Evolutionary conservation across 768 basidiomycete species (phyloP).

Genomic region (Lentinula guzmanii): DNA sequence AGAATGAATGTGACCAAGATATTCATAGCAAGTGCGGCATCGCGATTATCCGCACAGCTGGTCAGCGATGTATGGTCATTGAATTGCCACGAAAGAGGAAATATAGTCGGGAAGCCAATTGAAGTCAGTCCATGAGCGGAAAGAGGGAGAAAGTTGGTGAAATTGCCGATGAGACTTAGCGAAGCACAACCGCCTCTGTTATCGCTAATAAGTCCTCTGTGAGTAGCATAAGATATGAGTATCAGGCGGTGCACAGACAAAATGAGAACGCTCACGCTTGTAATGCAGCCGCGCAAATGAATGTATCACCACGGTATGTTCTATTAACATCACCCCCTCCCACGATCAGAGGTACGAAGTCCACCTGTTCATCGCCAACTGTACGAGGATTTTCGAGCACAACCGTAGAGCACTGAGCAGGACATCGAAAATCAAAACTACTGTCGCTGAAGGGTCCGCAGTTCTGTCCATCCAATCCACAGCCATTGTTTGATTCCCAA

Average conservation of each 20-base stretch:
- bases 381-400: constrained; percentile 70
- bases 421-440: constrained; percentile 75
- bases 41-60: constrained; percentile 70
- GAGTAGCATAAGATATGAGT: not conserved
- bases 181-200: constrained; percentile 73
- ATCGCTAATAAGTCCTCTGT: constrained; percentile 60
- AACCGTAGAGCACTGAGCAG: constrained; percentile 59
- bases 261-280: constrained; percentile 54
- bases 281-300: constrained; percentile 78
- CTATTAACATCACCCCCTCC: constrained; percentile 72
- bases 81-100: constrained; percentile 68
- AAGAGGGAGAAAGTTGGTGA: constrained; percentile 59
- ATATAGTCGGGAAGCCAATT: constrained; percentile 66
- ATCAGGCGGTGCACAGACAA: constrained; percentile 1
- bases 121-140: constrained; percentile 60
- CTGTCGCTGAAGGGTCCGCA: constrained; percentile 62
- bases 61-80: constrained; percentile 36
- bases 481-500: constrained; percentile 64
- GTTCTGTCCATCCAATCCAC: constrained; percentile 61
- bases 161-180: constrained; percentile 64
- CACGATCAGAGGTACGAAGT: constrained; percentile 70
- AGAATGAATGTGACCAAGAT: constrained; percentile 59
- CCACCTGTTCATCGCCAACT: constrained; percentile 59
- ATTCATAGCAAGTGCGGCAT: constrained; percentile 68
- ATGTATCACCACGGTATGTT: constrained; percentile 81